Base-by-base conservation (phyloP, 192 early-diverging fungal genomes). In the Rhizophagus prolifer region DNA sequence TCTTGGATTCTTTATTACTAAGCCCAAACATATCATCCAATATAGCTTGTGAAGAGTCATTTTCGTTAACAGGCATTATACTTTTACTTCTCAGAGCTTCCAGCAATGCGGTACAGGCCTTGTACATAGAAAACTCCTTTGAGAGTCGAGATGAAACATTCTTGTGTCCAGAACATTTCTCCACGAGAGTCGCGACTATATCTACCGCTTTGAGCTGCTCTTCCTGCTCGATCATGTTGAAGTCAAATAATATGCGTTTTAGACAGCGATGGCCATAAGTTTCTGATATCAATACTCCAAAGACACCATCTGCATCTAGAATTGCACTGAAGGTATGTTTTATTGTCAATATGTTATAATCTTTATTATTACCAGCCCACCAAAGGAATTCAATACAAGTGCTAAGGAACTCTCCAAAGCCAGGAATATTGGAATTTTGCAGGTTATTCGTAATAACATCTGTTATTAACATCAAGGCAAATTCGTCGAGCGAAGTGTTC, bases 101-200 rank as follows among this genome's bases (percentile, higher is more conserved):
- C 19, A 58, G 28, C 13, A 71, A 58, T 54, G 44, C 19, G 0
- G 26, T 71, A 30, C 28, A 71, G 26, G 69, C 26, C 13, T 71
- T 71, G 25, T 58, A 71, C 30, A 26, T 9, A 2, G 69, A 50
- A 71, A 71, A 30, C 0, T 4, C 8, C 34, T 71, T 26, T 26
- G 23, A n/a, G 9, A 50, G 41, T 19, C 23, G 41, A 50, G 9
- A 9, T 28, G 41, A 50, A 16, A 50, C 26, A 9, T 71, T 23
- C 2, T 71, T 58, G 10, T 71, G 69, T 8, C 58, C 47, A 30
- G 41, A 71, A 71, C 69, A 71, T 50, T 71, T 26, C 14, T 71
- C 69, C 44, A 70, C 9, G n/a, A 71, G 41, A 71, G 26, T 1
- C 4, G 25, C 10, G 16, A 71, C 25, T 12, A 71, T 58, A n/a